These are phyloP conservation scores for Cyberlindnera euphorbiae DNA, from an alignment of 805 yeast species.

Conservation along the genomic window DNA sequence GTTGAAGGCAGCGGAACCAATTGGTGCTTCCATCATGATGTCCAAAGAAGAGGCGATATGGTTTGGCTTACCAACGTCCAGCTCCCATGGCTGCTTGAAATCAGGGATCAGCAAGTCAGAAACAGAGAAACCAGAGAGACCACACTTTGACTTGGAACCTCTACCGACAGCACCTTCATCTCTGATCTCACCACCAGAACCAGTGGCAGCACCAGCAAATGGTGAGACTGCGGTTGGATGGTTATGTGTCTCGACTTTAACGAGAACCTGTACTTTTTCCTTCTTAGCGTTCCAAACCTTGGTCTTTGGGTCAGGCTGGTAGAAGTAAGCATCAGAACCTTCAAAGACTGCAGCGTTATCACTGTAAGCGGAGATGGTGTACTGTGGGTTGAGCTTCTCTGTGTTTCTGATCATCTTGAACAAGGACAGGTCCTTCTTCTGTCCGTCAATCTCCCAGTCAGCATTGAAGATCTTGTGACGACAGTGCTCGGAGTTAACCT, in stretches of 20 bases:
- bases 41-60: slow-evolving; percentile 93
- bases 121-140: slow-evolving; percentile 88
- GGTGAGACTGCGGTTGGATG: slow-evolving; percentile 99
- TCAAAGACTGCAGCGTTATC: slow-evolving; percentile 97
- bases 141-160: slow-evolving; percentile 96
- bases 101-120: slow-evolving; percentile 86
- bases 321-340: slow-evolving; percentile 74
- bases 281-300: slow-evolving; percentile 68
- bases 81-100: slow-evolving; percentile 92
- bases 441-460: slow-evolving; percentile 92
- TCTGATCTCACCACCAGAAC: slow-evolving; percentile 99
- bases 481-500: slow-evolving; percentile 98
- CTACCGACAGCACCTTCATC: slow-evolving; percentile 99
- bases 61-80: slow-evolving; percentile 77
- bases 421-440: slow-evolving; percentile 63
- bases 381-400: slow-evolving; percentile 70
- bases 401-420: slow-evolving; percentile 97
- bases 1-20: slow-evolving; percentile 97
- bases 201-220: slow-evolving; percentile 99
- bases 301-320: slow-evolving; percentile 69
- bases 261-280: slow-evolving; percentile 83
- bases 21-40: slow-evolving; percentile 95
- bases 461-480: slow-evolving; percentile 99
- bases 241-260: slow-evolving; percentile 97
- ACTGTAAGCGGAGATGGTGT: slow-evolving; percentile 89